Evolutionary conservation across 2,329 filamentous ascomycete genomes (phyloP).

Genomic region (Scorias spongiosa): DNA sequence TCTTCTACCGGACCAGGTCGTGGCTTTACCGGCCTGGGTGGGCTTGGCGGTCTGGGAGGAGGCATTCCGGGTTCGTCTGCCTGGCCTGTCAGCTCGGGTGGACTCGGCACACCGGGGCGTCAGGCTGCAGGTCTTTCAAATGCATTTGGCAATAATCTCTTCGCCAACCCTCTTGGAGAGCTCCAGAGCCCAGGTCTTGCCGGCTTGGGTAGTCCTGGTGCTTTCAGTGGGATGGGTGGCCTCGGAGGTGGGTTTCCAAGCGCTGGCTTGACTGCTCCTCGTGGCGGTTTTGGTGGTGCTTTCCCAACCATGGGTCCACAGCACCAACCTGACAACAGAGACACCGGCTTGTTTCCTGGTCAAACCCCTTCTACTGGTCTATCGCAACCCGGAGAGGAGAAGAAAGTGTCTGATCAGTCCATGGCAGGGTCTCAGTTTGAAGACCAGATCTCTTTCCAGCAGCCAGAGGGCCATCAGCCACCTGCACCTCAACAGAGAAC

Average conservation of each 20-base stretch:
- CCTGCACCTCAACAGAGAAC: constrained; percentile 57
- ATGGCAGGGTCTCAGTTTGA: background rate
- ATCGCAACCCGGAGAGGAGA: background rate
- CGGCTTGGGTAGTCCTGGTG: constrained; percentile 42
- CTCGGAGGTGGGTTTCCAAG: background rate
- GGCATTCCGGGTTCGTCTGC: constrained; percentile 44
- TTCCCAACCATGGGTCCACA: constrained; percentile 4
- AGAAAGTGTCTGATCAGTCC: background rate
- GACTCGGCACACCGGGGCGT: constrained; percentile 58
- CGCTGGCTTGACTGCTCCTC: background rate
- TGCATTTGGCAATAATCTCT: constrained; percentile 39
- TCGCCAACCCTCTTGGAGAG: constrained; percentile 65
- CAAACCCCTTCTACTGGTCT: background rate
- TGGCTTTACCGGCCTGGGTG: constrained; percentile 48
- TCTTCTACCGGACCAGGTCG: constrained; percentile 68
- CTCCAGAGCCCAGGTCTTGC: constrained; percentile 59
- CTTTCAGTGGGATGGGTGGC: constrained; percentile 24
- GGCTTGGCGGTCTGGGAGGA: constrained; percentile 25
- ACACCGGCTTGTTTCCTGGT: background rate
- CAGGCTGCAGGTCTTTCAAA: constrained; percentile 37
- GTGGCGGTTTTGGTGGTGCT: background rate
- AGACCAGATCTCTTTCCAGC: background rate
- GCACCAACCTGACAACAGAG: constrained; percentile 5
- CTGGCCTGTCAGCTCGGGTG: constrained; percentile 47
- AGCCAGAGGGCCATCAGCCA: constrained; percentile 33